phyloP scores from a whole-genome alignment of 495 filamentous ascomycete species.

The Penicillium paradoxum region DNA sequence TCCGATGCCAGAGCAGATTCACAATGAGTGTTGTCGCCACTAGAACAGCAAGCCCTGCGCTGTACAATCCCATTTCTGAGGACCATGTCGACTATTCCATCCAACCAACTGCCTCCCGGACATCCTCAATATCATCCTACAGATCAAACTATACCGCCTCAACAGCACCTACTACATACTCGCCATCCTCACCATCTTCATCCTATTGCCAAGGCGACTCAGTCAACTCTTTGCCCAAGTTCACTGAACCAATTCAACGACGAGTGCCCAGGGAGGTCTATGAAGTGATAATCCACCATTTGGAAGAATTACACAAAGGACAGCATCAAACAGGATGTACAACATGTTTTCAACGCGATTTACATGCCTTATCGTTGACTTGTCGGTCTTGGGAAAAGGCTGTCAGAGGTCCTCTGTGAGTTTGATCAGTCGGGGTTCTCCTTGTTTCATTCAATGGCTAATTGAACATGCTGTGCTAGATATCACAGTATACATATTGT shows the following conservation, averaged over 20 bases:
- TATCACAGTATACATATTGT: slow-evolving; percentile 68
- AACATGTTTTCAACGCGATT: slow-evolving; percentile 74
- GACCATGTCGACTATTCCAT: slow-evolving; percentile 18
- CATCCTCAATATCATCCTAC: slow-evolving; percentile 41
- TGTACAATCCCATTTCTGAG: slow-evolving; percentile 22
- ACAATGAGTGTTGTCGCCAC: slow-evolving; percentile 43
- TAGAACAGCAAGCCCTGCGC: slow-evolving; percentile 36
- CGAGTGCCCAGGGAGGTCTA: slow-evolving; percentile 53
- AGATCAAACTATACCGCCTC: slow-evolving; percentile 37
- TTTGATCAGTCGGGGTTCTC: slow-evolving; percentile 4
- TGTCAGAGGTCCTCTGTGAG: slow-evolving; percentile 60
- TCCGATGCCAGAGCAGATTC: slow-evolving; percentile 23
- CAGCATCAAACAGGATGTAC: slow-evolving; percentile 50
- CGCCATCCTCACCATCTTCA: slow-evolving; percentile 33
- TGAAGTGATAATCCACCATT: slow-evolving; percentile 49
- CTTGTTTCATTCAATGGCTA: slow-evolving; percentile 6
- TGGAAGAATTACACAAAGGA: slow-evolving; percentile 46
- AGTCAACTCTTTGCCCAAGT: slow-evolving; percentile 30
- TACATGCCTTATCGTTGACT: slow-evolving; percentile 62
- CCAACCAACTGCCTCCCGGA: slow-evolving; percentile 31
- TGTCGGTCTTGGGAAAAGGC: slow-evolving; percentile 64
- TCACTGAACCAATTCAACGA: slow-evolving; percentile 41
- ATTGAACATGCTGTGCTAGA: slow-evolving; percentile 28
- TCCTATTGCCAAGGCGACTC: slow-evolving; percentile 38
- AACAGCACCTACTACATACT: slow-evolving; percentile 37